Conservation (phyloP, 169 alveolate species). For the Plasmodium vinckei region DNA sequence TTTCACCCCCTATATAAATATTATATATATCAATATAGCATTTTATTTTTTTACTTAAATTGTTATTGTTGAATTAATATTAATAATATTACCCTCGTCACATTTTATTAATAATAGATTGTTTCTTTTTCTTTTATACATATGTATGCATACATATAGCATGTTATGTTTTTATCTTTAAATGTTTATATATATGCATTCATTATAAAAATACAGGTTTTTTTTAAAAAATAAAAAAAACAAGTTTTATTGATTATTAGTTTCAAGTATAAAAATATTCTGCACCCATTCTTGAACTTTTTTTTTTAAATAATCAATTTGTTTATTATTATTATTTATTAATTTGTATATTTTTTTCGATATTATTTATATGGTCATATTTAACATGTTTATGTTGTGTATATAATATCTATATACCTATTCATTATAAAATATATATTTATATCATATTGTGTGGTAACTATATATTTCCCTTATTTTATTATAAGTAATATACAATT, state of each 20-base stretch:
- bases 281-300: not conserved
- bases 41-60: not conserved
- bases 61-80: not conserved
- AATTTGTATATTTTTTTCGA: not conserved
- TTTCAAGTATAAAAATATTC: not conserved
- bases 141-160: not conserved
- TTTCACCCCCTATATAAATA: not conserved
- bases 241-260: not conserved
- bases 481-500: no score
- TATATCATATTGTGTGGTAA: not conserved
- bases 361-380: not conserved
- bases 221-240: conserved; percentile 3
- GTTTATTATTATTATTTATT: not conserved
- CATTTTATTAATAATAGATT: no score
- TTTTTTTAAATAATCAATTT: conserved; percentile 10
- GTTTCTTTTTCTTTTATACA: not conserved
- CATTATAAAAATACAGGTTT: conserved; percentile 3
- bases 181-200: conserved; percentile 5
- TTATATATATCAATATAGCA: not conserved
- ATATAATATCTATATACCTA: not conserved
- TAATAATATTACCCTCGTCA: no score
- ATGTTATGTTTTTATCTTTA: not conserved
- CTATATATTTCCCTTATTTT: not conserved
- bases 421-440: not conserved
- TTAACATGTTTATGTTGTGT: not conserved